Evolutionary conservation across 2,329 filamentous ascomycete species (phyloP), one percentile per base, ranked within the genome.

Genomic region (Plenodomus lindquistii): DNA sequence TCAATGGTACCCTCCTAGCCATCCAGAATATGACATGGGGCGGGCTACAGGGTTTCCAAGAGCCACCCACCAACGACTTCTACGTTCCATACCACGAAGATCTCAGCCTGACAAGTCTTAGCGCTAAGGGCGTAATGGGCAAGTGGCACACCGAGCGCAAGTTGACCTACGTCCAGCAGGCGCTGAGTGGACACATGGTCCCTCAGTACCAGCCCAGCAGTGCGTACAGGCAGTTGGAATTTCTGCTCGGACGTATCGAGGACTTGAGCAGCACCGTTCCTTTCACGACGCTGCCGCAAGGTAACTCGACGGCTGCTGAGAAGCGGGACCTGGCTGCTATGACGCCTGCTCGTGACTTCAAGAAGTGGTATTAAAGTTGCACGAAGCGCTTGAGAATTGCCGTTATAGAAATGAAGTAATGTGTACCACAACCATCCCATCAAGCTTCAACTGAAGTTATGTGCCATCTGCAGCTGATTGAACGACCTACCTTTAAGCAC

Each of bases 1-100:
- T 79, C 61, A 87, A 88, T 66, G 88, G 88, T 15, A 87, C 87
- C 0, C 76, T 93, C 1, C 75, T 90, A 6, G 80, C 81, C 1
- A 85, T 92, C 49, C 88, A 93, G 66, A 91, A 91, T 74, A 89
- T 92, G 85, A 91, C 87, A 0, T 93, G 85, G 84, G 83, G 83
- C 48, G 88, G 88, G 4, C 68, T 78, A 37, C 82, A 87, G 42
- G 89, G 89, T 0, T 92, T 93, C 76, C 81, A 85, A 55, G 66
- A 70, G 1, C 70, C 73, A 0, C 89, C 88, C 0, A 67, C 66
- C 1, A 79, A 84, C 42, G 83, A 85, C 2, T 85, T 89, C 63
- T 89, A 82, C 65, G 86, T 91, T 0, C 88, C 88, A 0, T 85
- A 83, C 64, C 83, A 86, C 57, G 63, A 59, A 1, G 75, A 80